Evolutionary conservation across 495 filamentous ascomycete species (phyloP).

Genomic region (Penicillium chermesinum): DNA sequence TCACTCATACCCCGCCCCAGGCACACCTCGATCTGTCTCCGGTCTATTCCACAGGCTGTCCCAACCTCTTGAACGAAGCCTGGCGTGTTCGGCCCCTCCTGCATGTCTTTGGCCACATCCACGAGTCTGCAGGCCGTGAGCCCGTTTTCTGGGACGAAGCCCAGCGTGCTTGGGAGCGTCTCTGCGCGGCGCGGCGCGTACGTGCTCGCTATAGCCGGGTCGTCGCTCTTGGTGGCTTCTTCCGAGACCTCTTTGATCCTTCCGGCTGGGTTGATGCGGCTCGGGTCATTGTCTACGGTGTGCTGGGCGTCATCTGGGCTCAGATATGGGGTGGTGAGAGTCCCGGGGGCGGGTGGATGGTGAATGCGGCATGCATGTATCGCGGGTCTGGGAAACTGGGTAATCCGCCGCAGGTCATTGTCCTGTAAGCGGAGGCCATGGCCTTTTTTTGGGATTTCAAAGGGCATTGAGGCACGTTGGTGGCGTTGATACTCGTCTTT

Average conservation of each 20-base stretch:
- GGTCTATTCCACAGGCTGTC: constrained; percentile 61
- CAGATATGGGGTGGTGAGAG: constrained; percentile 61
- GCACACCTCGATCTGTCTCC: constrained; percentile 68
- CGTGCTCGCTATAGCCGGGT: constrained; percentile 24
- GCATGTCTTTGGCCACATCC: constrained; percentile 89
- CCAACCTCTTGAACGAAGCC: constrained; percentile 65
- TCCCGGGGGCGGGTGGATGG: constrained; percentile 52
- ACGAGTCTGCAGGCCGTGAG: constrained; percentile 59
- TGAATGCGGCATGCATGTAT: constrained; percentile 75
- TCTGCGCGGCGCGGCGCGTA: constrained; percentile 38
- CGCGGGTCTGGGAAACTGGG: constrained; percentile 58
- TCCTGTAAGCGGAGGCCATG: constrained; percentile 27
- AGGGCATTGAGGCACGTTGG: no score
- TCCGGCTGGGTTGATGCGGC: constrained; percentile 58
- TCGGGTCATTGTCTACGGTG: constrained; percentile 57
- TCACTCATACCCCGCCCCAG: constrained; percentile 72
- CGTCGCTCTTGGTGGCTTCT: constrained; percentile 33
- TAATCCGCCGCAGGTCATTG: constrained; percentile 59
- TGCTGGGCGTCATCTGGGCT: constrained; percentile 64
- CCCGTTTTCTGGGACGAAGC: constrained; percentile 73
- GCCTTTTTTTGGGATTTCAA: no score
- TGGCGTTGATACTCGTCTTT: no score
- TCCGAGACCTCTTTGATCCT: constrained; percentile 50
- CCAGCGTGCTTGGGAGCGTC: constrained; percentile 64
- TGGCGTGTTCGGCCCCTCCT: constrained; percentile 74